Evolutionary conservation across 1,284 basidiomycete species (phyloP), one percentile per base, ranked within the genome.

Genomic region (Leccinum huronense): DNA sequence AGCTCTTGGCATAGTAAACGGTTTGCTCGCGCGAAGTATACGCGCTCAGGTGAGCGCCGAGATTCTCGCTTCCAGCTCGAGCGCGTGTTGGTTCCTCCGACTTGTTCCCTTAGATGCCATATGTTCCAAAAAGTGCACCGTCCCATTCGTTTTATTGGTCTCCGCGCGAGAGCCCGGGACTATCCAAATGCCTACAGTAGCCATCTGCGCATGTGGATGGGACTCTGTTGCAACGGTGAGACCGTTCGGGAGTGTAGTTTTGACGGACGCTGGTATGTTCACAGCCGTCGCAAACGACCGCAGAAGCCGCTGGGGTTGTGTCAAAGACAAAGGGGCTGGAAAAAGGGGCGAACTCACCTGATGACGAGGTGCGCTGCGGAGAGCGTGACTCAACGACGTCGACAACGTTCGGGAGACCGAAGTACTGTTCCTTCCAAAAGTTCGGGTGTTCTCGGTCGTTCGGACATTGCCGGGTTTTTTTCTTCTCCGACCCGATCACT

Each of bases 11-110:
- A 78, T 98, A 98, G 84, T 98, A 99, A 68, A 98, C 96, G 36
- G 97, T 99, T 81, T 99, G 97, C 81, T 99, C 97, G 69, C 97
- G 89, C 54, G 96, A 98, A 19, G 97, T 99, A 83, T 98, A 99
- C 62, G 97, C 97, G 78, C 99, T 98, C 66, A 99, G 82, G 79
- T 98, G 97, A 48, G 97, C 95, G 70, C 97, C 97, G 67, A 98
- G 84, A 82, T 98, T 97, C 82, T 99, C 97, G 99, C 97, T 79
- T 99, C 96, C 66, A 98, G 86, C 81, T 99, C 97, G 65, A 99
- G 88, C 51, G 87, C 86, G 73, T 95, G 93, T 80, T 99, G 97
- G 57, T 88, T 87, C 68, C 97, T 92, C 72, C 87, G 87, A 77
- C 87, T 86, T 63, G 97, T 99, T 64, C 97, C 97, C 84, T 95